phyloP scores from a whole-genome alignment of 257 asterid genomes.

The Agastache rugosa region DNA sequence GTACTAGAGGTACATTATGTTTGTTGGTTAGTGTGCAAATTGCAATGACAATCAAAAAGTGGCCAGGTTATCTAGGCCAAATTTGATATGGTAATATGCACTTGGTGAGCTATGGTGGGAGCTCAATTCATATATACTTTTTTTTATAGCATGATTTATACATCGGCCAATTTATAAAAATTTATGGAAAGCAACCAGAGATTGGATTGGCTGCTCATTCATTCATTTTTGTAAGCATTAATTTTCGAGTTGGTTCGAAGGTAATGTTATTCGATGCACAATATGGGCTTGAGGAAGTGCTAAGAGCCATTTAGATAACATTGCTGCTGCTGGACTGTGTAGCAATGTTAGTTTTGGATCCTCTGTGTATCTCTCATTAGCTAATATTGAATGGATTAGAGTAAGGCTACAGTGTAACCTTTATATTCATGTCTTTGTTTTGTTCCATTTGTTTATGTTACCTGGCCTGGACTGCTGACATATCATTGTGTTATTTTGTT shows the following conservation, averaged over 20 bases:
- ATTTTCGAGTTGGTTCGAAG: not conserved
- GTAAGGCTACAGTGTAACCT: not conserved
- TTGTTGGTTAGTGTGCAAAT: not conserved
- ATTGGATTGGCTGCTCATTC: not conserved
- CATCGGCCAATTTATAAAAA: not conserved
- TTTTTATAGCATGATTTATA: not conserved
- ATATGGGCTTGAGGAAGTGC: not conserved
- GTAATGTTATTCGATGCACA: not conserved
- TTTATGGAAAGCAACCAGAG: not conserved
- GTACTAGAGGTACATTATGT: not conserved
- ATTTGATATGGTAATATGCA: not conserved
- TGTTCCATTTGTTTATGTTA: not conserved
- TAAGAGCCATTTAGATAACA: conserved; percentile 9
- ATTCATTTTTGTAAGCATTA: not conserved
- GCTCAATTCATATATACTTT: not conserved
- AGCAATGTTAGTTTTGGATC: not conserved
- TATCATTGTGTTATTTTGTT: conserved; percentile 5
- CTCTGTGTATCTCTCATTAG: not conserved
- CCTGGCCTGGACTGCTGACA: not conserved
- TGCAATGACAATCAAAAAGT: too few species aligned
- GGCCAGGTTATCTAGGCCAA: too few species aligned
- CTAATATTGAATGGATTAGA: conserved; percentile 6
- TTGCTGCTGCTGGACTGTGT: conserved; percentile 11
- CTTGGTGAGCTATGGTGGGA: not conserved
- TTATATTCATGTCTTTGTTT: not conserved